Percentiles rank a stretch among this genome's conserved stretches.
These are phyloP conservation scores for Schizophyllum commune DNA, from an alignment of 1,284 basidiomycete species.

Conservation along the genomic window DNA sequence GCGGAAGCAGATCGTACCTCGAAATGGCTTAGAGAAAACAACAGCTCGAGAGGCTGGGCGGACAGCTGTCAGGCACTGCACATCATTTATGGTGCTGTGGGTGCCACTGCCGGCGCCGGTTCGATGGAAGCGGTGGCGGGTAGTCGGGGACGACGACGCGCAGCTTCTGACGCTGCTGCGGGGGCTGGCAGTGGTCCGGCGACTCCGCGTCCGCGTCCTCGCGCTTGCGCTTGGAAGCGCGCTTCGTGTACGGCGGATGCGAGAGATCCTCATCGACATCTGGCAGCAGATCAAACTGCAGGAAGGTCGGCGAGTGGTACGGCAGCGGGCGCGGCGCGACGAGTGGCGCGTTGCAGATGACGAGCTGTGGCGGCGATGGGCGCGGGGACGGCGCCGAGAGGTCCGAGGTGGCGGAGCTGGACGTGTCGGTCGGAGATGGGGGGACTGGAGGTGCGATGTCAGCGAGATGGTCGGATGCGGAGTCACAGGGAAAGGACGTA, in stretches of 20 bases:
- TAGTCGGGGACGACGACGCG: background rate
- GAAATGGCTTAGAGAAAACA: background rate
- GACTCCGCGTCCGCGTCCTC: constrained; percentile 17
- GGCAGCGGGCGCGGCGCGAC: constrained; percentile 60
- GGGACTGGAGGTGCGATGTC: constrained; percentile 19
- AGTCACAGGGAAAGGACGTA: background rate
- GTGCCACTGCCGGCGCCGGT: background rate
- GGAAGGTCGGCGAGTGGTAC: constrained; percentile 60
- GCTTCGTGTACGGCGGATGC: constrained; percentile 53
- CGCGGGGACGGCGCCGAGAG: constrained; percentile 18
- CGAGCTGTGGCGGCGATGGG: constrained; percentile 17
- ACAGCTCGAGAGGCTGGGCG: background rate
- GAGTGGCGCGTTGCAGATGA: constrained; percentile 56
- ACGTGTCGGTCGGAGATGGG: constrained; percentile 35
- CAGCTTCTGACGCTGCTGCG: background rate
- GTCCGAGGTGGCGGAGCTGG: constrained; percentile 16
- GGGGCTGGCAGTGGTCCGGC: background rate
- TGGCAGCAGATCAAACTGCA: constrained; percentile 54
- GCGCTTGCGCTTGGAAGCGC: constrained; percentile 48
- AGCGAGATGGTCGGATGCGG: background rate
- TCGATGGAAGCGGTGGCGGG: background rate
- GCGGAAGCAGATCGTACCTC: background rate
- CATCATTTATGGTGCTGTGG: background rate
- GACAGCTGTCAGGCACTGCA: background rate
- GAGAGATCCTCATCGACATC: constrained; percentile 66